Evolutionary conservation across 2,329 filamentous ascomycete genomes (phyloP), one percentile per base, ranked within the genome.

Genomic region (Epichloe bromicola): DNA sequence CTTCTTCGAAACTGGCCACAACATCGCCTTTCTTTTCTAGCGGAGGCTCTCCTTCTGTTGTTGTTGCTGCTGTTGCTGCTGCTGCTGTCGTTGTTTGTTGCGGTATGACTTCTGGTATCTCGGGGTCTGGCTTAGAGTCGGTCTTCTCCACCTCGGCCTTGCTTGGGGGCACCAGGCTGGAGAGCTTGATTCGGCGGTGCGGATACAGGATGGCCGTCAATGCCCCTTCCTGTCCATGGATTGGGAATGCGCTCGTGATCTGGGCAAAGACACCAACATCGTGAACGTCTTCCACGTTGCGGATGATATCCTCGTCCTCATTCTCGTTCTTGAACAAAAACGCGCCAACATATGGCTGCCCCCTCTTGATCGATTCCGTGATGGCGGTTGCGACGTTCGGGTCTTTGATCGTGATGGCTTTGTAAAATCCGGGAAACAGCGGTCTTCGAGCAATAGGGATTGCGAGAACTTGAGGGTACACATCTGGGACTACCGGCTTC

Each of bases 271-370:
- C 93, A 55, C 93, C 93, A 15, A 94, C 87, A 58, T 96, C 89
- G 67, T 98, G 87, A 33, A 98, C 91, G 61, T 98, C 93, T 55
- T 90, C 85, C 30, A 85, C 74, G 57, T 84, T 90, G 57, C 91
- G 86, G 64, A 98, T 97, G 46, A 94, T 80, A 67, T 98, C 94
- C 63, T 88, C 87, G 65, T 97, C 93, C 55, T 87, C 86, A 56
- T 88, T 86, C 63, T 96, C 91, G 63, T 98, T 90, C 69, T 97
- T 97, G 73, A 97, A 89, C 62, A 98, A 69, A 70, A 98, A 98
- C 3, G 90, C 91, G 55, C 93, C 93, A 40, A 98, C 88, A 61
- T 98, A 98, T 23, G 91, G 94, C 67, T 98, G 94, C 1, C 93
- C 93, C 49, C 91, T 79, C 75, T 95, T 95, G 65, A 97, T 88